phyloP scores from a whole-genome alignment of 208 protist genomes.

The Acanthamoeba rhysodes region DNA sequence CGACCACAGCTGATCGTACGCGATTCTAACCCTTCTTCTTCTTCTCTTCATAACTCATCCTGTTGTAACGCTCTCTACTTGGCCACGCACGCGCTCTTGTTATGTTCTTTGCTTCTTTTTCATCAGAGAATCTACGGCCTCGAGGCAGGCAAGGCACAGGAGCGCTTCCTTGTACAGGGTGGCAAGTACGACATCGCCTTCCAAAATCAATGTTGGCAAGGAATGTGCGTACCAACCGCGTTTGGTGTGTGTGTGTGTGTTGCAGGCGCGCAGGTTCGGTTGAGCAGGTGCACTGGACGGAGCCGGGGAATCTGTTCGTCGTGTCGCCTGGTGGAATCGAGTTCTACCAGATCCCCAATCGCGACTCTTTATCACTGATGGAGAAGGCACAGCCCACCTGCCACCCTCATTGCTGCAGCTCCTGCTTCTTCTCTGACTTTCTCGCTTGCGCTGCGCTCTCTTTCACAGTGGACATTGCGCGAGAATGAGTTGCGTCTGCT shows the following conservation, averaged over 20 bases:
- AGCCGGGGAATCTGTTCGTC: constrained; percentile 8
- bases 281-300: constrained; percentile 17
- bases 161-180: constrained; percentile 36
- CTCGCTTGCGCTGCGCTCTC: not conserved
- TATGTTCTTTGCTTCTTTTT: not conserved
- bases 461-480: constrained; percentile 24
- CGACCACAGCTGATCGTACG: constrained; percentile 16
- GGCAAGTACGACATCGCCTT: not conserved
- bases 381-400: not conserved
- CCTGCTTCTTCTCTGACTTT: not conserved
- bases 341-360: constrained; percentile 53
- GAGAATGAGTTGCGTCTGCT: not conserved
- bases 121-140: constrained; percentile 23
- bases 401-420: not conserved
- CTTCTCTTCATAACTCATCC: not conserved
- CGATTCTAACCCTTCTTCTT: too few species aligned
- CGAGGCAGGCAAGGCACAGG: constrained; percentile 16
- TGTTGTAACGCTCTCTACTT: too few species aligned
- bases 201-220: too few species aligned
- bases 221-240: not conserved
- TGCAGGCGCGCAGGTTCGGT: not conserved
- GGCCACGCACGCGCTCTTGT: too few species aligned
- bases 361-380: not conserved
- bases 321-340: constrained; percentile 3
- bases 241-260: too few species aligned